Evolutionary conservation across 192 early-diverging fungal species (phyloP), one percentile per base, ranked within the genome.

Genomic region (Coemansia javaensis): DNA sequence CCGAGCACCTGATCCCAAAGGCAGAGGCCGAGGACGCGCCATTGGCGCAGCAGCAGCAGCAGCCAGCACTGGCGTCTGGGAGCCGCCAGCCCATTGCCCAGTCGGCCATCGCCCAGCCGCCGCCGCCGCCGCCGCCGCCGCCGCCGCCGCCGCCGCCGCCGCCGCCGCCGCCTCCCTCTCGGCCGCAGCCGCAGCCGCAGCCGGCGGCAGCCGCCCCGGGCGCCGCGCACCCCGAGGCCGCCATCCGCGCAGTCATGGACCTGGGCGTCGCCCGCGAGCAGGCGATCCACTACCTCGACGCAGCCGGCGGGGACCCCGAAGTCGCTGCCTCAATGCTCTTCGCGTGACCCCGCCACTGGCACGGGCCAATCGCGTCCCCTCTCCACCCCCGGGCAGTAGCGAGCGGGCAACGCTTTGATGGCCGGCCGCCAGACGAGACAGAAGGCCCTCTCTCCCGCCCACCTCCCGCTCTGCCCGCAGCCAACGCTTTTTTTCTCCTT

Each of bases 1-100:
- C 83, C 5, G 96, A 99, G 57, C 94, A 97, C 63, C 85, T 90
- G 69, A 69, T 96, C 5, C 94, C 94, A 12, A 86, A 79, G 50
- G 78, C 51, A 9, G 53, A 58, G 10, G 35, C 48, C 6, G 73
- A 77, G 16, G 58, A 69, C n/a, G n/a, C n/a, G n/a, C n/a, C n/a
- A n/a, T n/a, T n/a, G n/a, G n/a, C n/a, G n/a, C n/a, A n/a, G n/a
- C n/a, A n/a, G n/a, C n/a, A n/a, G n/a, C n/a, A n/a, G n/a, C n/a
- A n/a, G n/a, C n/a, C n/a, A n/a, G 25, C 25, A 7, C 25, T 27
- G 25, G 25, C 7, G 3, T 3, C 25, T 27, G 25, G 4, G 25
- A 7, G 7, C 25, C 25, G 4, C 7, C 25, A 3, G 4, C 4
- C 25, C 7, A 7, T 3, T 27, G 25, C 25, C 7, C 25, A 27